A percentile compares a stretch with the other conserved stretches of the same genome.
Evolutionary conservation across 768 basidiomycete species (phyloP).

Genomic region (Sporobolomyces pararoseus): DNA sequence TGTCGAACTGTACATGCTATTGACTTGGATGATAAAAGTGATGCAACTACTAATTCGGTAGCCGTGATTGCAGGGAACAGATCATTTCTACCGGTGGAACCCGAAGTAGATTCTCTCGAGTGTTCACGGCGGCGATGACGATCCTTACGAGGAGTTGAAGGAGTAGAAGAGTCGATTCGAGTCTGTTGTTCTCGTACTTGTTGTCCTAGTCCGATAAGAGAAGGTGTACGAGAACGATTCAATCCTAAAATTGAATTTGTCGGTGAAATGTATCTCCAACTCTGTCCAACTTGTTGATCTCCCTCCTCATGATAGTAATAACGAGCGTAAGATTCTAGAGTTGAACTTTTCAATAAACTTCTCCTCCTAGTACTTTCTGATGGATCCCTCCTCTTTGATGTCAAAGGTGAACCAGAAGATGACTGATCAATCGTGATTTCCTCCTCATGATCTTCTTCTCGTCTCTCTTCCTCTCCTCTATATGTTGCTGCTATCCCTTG

Average conservation of each 20-base stretch:
- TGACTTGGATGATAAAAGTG: neutral
- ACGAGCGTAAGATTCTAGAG: neutral
- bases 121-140: no score
- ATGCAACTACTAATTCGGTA: constrained; percentile 6
- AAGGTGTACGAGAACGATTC: neutral
- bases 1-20: no score
- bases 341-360: neutral
- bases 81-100: no score
- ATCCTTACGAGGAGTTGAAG: neutral
- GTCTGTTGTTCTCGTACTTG: neutral
- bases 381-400: neutral
- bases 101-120: neutral
- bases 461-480: neutral
- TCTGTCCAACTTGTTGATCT: no score
- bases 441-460: neutral
- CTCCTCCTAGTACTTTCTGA: neutral
- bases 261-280: constrained; percentile 2
- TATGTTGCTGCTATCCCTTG: no score
- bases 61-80: constrained; percentile 3
- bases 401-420: no score
- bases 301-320: no score
- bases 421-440: neutral
- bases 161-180: neutral
- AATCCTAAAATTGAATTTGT: neutral
- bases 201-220: no score